These are phyloP conservation scores for Globisporangium paroecandrum DNA, from an alignment of 352 stramenopile genomes.

Conservation along the genomic window DNA sequence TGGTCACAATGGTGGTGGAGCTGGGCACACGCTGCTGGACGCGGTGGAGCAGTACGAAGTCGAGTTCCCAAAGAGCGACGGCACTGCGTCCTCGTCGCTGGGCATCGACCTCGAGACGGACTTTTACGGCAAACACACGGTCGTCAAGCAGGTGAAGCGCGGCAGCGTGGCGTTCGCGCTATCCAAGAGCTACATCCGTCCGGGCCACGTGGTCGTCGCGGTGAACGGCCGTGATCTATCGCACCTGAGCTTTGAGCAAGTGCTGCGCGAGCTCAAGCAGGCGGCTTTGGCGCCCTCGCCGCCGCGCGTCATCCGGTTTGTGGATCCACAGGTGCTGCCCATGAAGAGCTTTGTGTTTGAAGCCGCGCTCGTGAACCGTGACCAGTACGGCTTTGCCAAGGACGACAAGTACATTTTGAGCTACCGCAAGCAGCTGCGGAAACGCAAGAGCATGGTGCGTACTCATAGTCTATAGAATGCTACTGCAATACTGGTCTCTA, in stretches of 20 bases:
- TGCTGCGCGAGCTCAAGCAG: slow-evolving; percentile 28
- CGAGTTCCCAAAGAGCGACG: slow-evolving; percentile 32
- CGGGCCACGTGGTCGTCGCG: slow-evolving; percentile 45
- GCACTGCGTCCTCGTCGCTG: slow-evolving; percentile 10
- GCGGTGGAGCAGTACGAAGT: slow-evolving; percentile 48
- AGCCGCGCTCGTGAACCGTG: slow-evolving; percentile 37
- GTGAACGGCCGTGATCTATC: slow-evolving; percentile 45
- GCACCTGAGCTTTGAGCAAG: slow-evolving; percentile 27
- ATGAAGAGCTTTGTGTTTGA: slow-evolving; percentile 31
- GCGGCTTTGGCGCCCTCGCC: slow-evolving; percentile 5
- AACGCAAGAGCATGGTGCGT: slow-evolving; percentile 32
- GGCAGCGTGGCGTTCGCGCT: slow-evolving; percentile 33
- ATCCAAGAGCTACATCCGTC: slow-evolving; percentile 21
- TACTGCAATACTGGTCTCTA: no score
- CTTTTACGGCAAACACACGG: slow-evolving; percentile 47
- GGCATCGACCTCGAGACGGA: slow-evolving; percentile 60
- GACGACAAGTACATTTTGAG: slow-evolving; percentile 54
- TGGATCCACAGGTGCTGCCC: slow-evolving; percentile 37
- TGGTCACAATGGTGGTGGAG: not conserved
- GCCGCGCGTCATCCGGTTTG: slow-evolving; percentile 43
- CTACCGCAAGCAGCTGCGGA: slow-evolving; percentile 38
- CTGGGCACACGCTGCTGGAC: slow-evolving; percentile 32
- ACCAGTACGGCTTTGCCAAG: slow-evolving; percentile 62
- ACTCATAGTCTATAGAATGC: not conserved
- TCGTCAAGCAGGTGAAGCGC: slow-evolving; percentile 37